These are phyloP conservation scores for Stachybotrys chlorohalonatus DNA, from an alignment of 2,329 filamentous ascomycete species.

Conservation along the genomic window DNA sequence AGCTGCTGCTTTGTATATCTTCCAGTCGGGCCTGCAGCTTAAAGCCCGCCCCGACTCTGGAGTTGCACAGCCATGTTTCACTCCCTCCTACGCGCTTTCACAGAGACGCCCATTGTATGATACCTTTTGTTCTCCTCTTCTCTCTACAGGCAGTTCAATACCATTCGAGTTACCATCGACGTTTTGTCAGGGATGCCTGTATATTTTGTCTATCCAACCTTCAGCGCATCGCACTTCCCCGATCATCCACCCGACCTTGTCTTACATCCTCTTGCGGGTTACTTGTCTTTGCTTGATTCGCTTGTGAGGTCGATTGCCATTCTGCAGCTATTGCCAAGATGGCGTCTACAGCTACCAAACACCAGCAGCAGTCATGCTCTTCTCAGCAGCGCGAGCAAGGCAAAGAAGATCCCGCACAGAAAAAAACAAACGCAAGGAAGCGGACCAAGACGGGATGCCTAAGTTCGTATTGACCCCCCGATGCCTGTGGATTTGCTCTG, in stretches of 20 bases:
- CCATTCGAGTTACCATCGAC: neutral
- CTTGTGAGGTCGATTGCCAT: neutral
- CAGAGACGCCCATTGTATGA: slow-evolving; percentile 8
- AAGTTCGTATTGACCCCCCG: slow-evolving; percentile 45
- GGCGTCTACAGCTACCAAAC: slow-evolving; percentile 8
- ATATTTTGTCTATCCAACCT: neutral
- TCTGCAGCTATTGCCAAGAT: slow-evolving; percentile 4
- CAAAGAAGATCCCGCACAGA: slow-evolving; percentile 32
- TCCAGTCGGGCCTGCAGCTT: neutral
- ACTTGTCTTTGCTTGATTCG: neutral
- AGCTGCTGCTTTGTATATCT: neutral
- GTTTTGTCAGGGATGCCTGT: neutral
- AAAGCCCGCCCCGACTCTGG: slow-evolving; percentile 10
- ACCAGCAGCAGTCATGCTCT: slow-evolving; percentile 17
- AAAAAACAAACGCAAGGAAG: slow-evolving; percentile 46
- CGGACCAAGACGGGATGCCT: slow-evolving; percentile 89
- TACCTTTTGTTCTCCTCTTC: neutral
- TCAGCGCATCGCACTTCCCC: neutral
- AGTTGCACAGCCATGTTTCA: slow-evolving; percentile 28
- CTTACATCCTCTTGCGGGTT: neutral
- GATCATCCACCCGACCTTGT: neutral
- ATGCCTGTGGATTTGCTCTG: slow-evolving; percentile 6
- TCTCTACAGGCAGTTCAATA: neutral
- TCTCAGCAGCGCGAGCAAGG: slow-evolving; percentile 24
- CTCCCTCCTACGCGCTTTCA: slow-evolving; percentile 15